These are phyloP conservation scores for Hordeum marinum DNA, from an alignment of 176 grass and related monocot genomes.

Conservation along the genomic window DNA sequence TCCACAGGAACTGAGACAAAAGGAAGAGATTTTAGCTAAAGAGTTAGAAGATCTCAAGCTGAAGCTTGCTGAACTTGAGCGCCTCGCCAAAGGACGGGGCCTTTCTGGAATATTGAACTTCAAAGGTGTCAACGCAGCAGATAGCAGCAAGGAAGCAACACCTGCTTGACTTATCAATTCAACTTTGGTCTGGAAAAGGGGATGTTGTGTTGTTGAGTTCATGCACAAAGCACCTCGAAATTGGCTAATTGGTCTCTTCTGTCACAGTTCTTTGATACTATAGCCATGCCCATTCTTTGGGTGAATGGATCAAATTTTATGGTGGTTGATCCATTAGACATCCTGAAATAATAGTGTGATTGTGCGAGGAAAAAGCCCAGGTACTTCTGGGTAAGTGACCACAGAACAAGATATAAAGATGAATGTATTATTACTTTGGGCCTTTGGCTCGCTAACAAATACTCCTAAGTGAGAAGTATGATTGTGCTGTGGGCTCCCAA, in stretches of 20 bases:
- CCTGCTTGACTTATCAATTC: conserved; percentile 31
- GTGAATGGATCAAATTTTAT: conserved; percentile 30
- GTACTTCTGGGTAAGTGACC: background rate
- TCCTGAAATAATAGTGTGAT: conserved; percentile 17
- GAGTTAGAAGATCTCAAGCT: conserved; percentile 63
- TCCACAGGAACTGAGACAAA: conserved; percentile 54
- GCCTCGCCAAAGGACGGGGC: conserved; percentile 55
- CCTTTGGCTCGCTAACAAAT: background rate
- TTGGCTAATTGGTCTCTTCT: conserved; percentile 18
- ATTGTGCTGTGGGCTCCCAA: background rate
- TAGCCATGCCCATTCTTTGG: conserved; percentile 26
- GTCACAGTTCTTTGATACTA: background rate
- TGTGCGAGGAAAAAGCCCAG: background rate
- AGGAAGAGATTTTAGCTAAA: conserved; percentile 57
- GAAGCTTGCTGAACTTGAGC: conserved; percentile 68
- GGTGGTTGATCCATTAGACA: conserved; percentile 23
- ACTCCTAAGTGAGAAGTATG: background rate
- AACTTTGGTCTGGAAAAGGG: background rate
- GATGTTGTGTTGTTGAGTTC: background rate
- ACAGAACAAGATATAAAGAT: conserved; percentile 1
- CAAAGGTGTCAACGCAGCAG: conserved; percentile 31
- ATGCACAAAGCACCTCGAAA: background rate
- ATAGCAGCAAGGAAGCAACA: conserved; percentile 35
- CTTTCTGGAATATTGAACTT: conserved; percentile 73
- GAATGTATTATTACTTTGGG: background rate